Evolutionary conservation across 148 eudicot genomes (phyloP).

Genomic region (Arctostaphylos glauca): DNA sequence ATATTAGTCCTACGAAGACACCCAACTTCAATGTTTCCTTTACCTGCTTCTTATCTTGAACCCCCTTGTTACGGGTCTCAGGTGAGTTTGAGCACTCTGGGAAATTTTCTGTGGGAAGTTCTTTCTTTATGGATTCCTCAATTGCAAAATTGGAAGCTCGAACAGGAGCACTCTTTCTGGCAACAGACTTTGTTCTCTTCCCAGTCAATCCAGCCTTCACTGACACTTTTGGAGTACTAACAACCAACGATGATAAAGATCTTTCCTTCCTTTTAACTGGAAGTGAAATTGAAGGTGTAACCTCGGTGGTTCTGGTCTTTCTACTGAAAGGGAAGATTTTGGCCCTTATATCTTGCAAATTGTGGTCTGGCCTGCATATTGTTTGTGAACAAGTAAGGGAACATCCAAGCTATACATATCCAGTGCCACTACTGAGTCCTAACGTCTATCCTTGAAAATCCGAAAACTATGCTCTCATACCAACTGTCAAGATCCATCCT

Average conservation of each 20-base stretch:
- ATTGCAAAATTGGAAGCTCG: slow-evolving; percentile 41
- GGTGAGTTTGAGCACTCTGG: slow-evolving; percentile 52
- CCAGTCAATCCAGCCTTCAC: slow-evolving; percentile 54
- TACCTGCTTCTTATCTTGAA: slow-evolving; percentile 61
- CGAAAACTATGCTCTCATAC: too few species aligned
- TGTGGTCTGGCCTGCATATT: slow-evolving; percentile 66
- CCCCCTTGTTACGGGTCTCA: slow-evolving; percentile 48
- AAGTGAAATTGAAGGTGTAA: slow-evolving; percentile 36
- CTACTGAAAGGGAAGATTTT: slow-evolving; percentile 59
- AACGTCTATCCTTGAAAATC: too few species aligned
- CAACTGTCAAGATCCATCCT: too few species aligned
- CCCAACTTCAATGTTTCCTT: slow-evolving; percentile 8
- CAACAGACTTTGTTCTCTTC: slow-evolving; percentile 47
- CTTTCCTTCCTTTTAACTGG: slow-evolving; percentile 76
- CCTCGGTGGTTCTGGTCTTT: slow-evolving; percentile 54
- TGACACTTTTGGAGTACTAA: slow-evolving; percentile 59
- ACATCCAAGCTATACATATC: too few species aligned
- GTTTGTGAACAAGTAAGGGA: background rate
- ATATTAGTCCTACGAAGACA: background rate
- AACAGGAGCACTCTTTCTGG: slow-evolving; percentile 43
- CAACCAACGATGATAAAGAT: slow-evolving; percentile 72
- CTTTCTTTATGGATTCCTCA: slow-evolving; percentile 44
- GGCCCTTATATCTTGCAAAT: slow-evolving; percentile 65
- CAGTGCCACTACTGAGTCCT: too few species aligned
- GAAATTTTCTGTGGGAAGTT: slow-evolving; percentile 37